Conservation (phyloP, 495 filamentous ascomycete species). For the Cryomyces minteri region DNA sequence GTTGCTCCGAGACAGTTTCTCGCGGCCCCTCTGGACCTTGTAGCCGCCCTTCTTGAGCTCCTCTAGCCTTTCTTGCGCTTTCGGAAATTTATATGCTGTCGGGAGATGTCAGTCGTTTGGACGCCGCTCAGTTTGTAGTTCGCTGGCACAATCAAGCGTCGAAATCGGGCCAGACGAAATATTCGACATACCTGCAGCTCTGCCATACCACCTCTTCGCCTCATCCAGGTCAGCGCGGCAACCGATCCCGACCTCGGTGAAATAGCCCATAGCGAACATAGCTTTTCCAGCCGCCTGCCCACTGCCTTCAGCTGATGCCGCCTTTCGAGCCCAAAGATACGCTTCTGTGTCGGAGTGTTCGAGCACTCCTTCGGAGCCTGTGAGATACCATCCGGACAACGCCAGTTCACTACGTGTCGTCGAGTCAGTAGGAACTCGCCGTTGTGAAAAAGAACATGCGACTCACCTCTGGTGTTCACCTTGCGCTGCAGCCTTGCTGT, state of each 20-base stretch:
- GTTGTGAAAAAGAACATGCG: no score
- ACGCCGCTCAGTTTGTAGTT: background rate
- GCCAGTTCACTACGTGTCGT: conserved; percentile 44
- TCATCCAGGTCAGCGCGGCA: conserved; percentile 71
- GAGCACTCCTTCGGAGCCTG: conserved; percentile 71
- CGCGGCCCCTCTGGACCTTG: conserved; percentile 48
- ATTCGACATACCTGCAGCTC: conserved; percentile 71
- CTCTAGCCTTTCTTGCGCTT: conserved; percentile 78
- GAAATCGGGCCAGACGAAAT: background rate
- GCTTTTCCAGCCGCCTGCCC: conserved; percentile 62
- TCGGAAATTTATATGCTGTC: conserved; percentile 80
- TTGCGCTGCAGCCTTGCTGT: conserved; percentile 77
- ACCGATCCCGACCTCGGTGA: conserved; percentile 92
- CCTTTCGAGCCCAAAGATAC: conserved; percentile 92
- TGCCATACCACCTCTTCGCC: conserved; percentile 95
- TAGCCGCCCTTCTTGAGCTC: conserved; percentile 67
- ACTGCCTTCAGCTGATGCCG: conserved; percentile 64
- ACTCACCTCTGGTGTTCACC: conserved; percentile 61
- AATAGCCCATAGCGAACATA: conserved; percentile 96
- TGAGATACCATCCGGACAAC: conserved; percentile 90
- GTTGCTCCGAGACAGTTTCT: conserved; percentile 66
- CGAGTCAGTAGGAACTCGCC: no score
- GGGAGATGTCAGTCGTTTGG: background rate
- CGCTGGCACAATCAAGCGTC: background rate
- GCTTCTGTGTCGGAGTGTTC: conserved; percentile 90